Conservation (phyloP, 208 protist genomes). For the Acanthamoeba divionensis region DNA sequence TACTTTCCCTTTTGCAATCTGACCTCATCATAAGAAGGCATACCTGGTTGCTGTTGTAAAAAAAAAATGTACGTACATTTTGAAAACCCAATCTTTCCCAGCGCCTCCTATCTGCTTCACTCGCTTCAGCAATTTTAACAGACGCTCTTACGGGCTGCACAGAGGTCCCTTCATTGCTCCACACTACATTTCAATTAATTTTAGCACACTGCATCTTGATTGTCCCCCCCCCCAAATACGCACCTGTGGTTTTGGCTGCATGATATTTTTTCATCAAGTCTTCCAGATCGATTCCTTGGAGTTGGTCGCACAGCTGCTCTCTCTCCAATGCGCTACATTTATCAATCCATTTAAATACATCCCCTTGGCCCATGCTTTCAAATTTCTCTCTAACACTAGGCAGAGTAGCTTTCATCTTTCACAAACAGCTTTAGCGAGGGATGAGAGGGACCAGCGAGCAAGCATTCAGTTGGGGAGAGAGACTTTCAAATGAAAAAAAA, state of each 20-base stretch:
- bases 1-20: constrained; percentile 83
- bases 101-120: not conserved
- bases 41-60: not conserved
- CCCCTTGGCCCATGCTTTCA: not conserved
- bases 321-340: not conserved
- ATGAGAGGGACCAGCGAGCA: too few relatives aligned
- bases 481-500: too few relatives aligned
- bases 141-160: constrained; percentile 52
- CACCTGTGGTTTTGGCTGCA: not conserved
- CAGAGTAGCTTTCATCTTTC: too few relatives aligned
- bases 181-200: not conserved
- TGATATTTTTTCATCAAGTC: not conserved
- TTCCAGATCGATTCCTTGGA: not conserved
- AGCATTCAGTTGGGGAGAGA: too few relatives aligned
- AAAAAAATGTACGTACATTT: not conserved
- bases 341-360: constrained; percentile 32
- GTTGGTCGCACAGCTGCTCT: not conserved
- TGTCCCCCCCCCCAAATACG: not conserved
- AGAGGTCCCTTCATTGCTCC: not conserved
- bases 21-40: constrained; percentile 74
- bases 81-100: constrained; percentile 51
- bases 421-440: too few relatives aligned
- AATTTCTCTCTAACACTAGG: too few relatives aligned
- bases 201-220: not conserved
- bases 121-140: not conserved